Evolutionary conservation across 768 basidiomycete species (phyloP).

Genomic region (Leccinum barrowsii): DNA sequence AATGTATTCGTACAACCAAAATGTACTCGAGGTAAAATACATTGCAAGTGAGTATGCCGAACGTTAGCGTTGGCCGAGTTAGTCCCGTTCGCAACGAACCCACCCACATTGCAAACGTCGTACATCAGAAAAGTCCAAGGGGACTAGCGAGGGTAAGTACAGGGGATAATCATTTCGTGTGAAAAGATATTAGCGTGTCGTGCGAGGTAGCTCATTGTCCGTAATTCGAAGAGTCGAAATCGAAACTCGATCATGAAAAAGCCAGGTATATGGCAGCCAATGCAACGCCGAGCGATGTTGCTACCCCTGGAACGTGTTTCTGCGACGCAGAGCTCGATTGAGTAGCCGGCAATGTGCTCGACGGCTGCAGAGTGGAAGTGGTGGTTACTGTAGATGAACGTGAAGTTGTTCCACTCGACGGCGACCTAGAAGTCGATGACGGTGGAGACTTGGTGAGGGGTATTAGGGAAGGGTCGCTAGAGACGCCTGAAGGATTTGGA

Average conservation of each 20-base stretch:
- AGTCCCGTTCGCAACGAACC: constrained; percentile 9
- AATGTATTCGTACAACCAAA: constrained; percentile 22
- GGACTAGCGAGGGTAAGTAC: constrained; percentile 11
- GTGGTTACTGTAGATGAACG: constrained; percentile 7
- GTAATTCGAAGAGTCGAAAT: constrained; percentile 6
- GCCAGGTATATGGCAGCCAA: constrained; percentile 15
- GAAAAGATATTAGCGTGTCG: constrained; percentile 8
- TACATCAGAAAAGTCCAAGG: constrained; percentile 9
- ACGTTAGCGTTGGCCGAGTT: constrained; percentile 5
- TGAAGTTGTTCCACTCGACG: background rate
- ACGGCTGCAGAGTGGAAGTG: background rate
- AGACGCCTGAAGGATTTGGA: background rate
- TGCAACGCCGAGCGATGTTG: constrained; percentile 14
- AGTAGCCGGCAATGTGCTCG: constrained; percentile 8
- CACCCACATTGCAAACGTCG: constrained; percentile 16
- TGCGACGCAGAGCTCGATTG: constrained; percentile 25
- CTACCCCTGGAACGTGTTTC: constrained; percentile 15
- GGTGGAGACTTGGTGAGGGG: background rate
- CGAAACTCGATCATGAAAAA: constrained; percentile 19
- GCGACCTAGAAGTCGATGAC: constrained; percentile 1
- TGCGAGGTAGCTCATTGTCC: constrained; percentile 8
- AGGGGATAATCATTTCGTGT: constrained; percentile 12
- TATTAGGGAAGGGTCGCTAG: background rate
- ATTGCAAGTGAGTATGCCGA: constrained; percentile 15
- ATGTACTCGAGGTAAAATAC: constrained; percentile 18